Base-by-base conservation (phyloP, 495 filamentous ascomycete species). In the Hyphodiscus hymeniophilus region DNA sequence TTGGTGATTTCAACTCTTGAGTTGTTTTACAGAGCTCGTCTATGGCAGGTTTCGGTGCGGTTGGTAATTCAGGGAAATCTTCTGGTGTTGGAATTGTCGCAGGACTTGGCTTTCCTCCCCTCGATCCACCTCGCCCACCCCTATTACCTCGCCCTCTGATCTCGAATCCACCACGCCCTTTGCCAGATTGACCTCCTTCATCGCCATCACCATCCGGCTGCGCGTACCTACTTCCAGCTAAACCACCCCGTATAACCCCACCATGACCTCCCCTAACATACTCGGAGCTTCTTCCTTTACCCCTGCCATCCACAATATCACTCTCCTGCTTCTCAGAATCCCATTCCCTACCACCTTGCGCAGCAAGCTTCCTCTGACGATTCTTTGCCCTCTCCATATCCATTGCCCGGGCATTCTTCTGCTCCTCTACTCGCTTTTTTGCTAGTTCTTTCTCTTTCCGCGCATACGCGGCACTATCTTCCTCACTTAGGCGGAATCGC, bases 331-430 rank as follows among this genome's bases (percentile, higher is more conserved):
- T 89, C 52, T 81, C 75, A 13, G 73, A 71, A 67, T 90, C 85
- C 85, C 85, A 90, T 61, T 89, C 85, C 34, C 85, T 66, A 2
- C 76, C 84, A 0, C 66, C 70, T 32, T 79, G 61, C 12, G 82
- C 80, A 21, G 78, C 72, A 16, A 90, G 63, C 57, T 90, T 90
- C 45, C 85, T 66, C 57, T 75, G 68, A 28, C 84, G 65, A 52
- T 90, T 90, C 52, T 74, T 74, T 57, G 87, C 85, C 17, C 85
- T 64, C 60, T 90, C 85, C 22, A 66, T 71, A 55, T 84, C 80
- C 80, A 84, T 80, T 32, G 75, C 67, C 26, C 71, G 67, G 15
- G 76, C 66, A 41, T 78, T 73, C 21, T 61, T 61, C 6, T 73
- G 64, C 59, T 87, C 83, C 45, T 72, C 66, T 16, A 73, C 71